Conservation (phyloP, 495 filamentous ascomycete species). For the Lophiostoma macrostomum region DNA sequence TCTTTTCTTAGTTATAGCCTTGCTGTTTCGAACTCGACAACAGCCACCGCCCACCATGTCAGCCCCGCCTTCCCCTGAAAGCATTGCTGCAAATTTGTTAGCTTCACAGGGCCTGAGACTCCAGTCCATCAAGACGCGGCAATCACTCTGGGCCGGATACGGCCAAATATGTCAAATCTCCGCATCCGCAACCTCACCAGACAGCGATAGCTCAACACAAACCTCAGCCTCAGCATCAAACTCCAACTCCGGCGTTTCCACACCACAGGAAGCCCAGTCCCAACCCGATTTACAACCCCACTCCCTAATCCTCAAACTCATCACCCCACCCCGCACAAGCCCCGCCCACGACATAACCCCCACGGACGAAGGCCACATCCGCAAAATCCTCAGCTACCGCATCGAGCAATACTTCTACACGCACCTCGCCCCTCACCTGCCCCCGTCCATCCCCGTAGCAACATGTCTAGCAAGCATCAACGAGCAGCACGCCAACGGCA, state of each 20-base stretch:
- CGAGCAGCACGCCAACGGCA: slow-evolving; percentile 27
- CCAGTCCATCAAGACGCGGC: slow-evolving; percentile 12
- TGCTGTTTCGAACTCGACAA: no score
- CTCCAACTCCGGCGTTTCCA: slow-evolving; percentile 12
- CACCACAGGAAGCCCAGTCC: slow-evolving; percentile 8
- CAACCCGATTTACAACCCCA: slow-evolving; percentile 17
- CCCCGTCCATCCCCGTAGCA: slow-evolving; percentile 33
- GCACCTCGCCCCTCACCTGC: slow-evolving; percentile 37
- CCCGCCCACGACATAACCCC: no score
- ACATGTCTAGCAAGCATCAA: slow-evolving; percentile 37
- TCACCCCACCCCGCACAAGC: slow-evolving; percentile 33
- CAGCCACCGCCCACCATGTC: no score
- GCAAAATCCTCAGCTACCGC: slow-evolving; percentile 50
- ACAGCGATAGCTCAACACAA: slow-evolving; percentile 12
- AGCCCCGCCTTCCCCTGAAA: slow-evolving; percentile 6
- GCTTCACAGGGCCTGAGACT: slow-evolving; percentile 18
- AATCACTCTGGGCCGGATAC: slow-evolving; percentile 47
- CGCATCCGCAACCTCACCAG: slow-evolving; percentile 28
- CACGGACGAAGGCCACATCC: slow-evolving; percentile 44
- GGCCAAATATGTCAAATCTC: slow-evolving; percentile 45
- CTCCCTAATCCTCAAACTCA: slow-evolving; percentile 44
- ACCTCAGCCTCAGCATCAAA: slow-evolving; percentile 9
- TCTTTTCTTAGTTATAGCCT: no score
- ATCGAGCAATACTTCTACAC: slow-evolving; percentile 50
- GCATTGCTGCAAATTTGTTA: slow-evolving; percentile 17